Percentiles rank a stretch among this genome's conserved stretches.
Conservation (phyloP, 2,329 filamentous ascomycete species). For the Orbilia ellipsospora region DNA sequence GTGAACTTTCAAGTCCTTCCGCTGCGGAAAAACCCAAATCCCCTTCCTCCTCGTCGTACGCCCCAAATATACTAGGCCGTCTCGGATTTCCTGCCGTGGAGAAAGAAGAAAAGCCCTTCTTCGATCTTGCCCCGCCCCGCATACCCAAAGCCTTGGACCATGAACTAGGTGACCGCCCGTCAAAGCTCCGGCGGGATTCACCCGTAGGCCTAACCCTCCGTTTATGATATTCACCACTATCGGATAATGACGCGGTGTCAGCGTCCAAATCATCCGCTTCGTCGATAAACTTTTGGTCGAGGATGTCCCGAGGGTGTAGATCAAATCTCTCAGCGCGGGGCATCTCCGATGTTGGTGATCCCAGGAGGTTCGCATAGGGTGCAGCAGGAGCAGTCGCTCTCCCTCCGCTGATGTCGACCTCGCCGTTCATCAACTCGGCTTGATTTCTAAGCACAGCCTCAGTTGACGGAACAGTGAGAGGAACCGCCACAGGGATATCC, state of each 20-base stretch:
- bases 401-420: conserved; percentile 87
- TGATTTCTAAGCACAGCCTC: conserved; percentile 79
- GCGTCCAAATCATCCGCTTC: conserved; percentile 23
- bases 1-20: conserved; percentile 89
- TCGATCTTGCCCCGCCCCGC: conserved; percentile 35
- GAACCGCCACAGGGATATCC: conserved; percentile 92
- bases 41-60: conserved; percentile 84
- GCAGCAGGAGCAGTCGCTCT: conserved; percentile 69
- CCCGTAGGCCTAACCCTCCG: conserved; percentile 36
- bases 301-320: conserved; percentile 40
- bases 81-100: conserved; percentile 33
- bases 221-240: conserved; percentile 16
- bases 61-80: conserved; percentile 36
- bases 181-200: conserved; percentile 49
- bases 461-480: conserved; percentile 83
- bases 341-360: conserved; percentile 63
- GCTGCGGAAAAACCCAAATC: conserved; percentile 95
- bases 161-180: conserved; percentile 54
- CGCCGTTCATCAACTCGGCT: conserved; percentile 74
- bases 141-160: conserved; percentile 55
- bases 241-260: conserved; percentile 35
- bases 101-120: conserved; percentile 44
- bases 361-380: conserved; percentile 74
- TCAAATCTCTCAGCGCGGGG: conserved; percentile 57
- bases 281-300: conserved; percentile 26